Base-by-base conservation (phyloP, 495 filamentous ascomycete species). In the Podospora appendiculata region DNA sequence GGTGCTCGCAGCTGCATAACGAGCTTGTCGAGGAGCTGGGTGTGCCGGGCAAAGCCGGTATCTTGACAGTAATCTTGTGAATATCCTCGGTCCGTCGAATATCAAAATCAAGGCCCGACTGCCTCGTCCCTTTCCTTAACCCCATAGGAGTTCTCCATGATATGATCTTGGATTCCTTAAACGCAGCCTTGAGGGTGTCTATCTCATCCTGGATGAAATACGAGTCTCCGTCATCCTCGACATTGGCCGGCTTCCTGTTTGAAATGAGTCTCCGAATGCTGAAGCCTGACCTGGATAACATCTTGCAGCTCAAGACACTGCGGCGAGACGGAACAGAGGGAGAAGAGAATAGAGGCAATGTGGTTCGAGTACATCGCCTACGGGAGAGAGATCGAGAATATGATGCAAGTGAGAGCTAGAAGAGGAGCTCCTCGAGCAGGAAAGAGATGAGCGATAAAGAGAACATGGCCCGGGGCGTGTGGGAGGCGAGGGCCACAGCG, bases 11-110 rank as follows among this genome's bases (percentile, higher is more conserved):
- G 44, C 65, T 75, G 64, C 63, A 69, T 58, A 76, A 71, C 61
- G 75, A 79, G 50, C 69, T 73, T 17, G 63, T 62, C 16, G 73
- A 79, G 16, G 75, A 74, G 51, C 69, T 64, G 16, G 72, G 70
- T 14, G 70, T 74, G 40, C 72, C 69, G 41, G 72, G 71, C 12
- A 74, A 51, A 11, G 72, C 67, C 40, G 73, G 73, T 47, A 75
- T 53, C 25, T 25, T 25, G 40, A 62, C 51, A 17, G 63, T 53
- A 32, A 70, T 68, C 32, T 62, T 61, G 55, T 74, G 69, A 44
- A 74, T 61, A 46, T 67, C 70, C 48, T 71, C 70, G 54, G 69
- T 63, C 52, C 63, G 62, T 32, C 62, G 50, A 45, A 70, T 63
- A 32, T 70, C 66, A 54, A 76, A 67, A 48, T 63, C 62, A 36